A percentile compares a stretch with the other conserved stretches of the same genome.
Evolutionary conservation across 2,329 filamentous ascomycete genomes (phyloP).

Genomic region (Diaporthe sp.): DNA sequence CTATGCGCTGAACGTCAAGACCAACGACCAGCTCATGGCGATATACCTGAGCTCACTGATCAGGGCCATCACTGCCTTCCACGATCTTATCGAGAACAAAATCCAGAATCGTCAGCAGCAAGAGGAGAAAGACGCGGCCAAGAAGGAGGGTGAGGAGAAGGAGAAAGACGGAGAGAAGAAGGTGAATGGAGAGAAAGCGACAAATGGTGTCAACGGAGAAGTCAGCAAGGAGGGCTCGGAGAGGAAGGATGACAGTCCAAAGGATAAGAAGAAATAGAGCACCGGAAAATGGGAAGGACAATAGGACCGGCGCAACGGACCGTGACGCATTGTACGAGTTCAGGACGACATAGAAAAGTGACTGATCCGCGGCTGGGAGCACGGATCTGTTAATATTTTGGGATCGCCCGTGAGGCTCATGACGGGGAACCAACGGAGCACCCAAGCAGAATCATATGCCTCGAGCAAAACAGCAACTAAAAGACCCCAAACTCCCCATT

Average conservation of each 20-base stretch:
- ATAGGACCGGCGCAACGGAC: conserved; percentile 4
- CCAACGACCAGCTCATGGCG: conserved; percentile 98
- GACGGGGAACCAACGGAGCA: conserved; percentile 29
- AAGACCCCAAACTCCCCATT: background rate
- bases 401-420: conserved; percentile 31
- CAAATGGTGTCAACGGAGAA: conserved; percentile 52
- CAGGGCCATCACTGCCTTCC: conserved; percentile 97
- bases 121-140: conserved; percentile 89
- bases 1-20: conserved; percentile 98
- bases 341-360: conserved; percentile 37
- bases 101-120: conserved; percentile 98
- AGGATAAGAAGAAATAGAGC: conserved; percentile 59
- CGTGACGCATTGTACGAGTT: conserved; percentile 39
- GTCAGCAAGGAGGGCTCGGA: conserved; percentile 60
- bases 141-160: conserved; percentile 78
- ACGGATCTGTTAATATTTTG: conserved; percentile 40
- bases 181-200: conserved; percentile 54
- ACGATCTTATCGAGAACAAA: conserved; percentile 99
- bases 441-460: conserved; percentile 30
- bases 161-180: conserved; percentile 68
- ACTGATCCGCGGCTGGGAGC: conserved; percentile 21
- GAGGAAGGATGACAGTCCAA: conserved; percentile 52
- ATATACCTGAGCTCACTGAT: conserved; percentile 98
- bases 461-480: conserved; percentile 27
- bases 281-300: conserved; percentile 39